Conservation (phyloP, 2,329 filamentous ascomycete species). For the Fusarium coicis region DNA sequence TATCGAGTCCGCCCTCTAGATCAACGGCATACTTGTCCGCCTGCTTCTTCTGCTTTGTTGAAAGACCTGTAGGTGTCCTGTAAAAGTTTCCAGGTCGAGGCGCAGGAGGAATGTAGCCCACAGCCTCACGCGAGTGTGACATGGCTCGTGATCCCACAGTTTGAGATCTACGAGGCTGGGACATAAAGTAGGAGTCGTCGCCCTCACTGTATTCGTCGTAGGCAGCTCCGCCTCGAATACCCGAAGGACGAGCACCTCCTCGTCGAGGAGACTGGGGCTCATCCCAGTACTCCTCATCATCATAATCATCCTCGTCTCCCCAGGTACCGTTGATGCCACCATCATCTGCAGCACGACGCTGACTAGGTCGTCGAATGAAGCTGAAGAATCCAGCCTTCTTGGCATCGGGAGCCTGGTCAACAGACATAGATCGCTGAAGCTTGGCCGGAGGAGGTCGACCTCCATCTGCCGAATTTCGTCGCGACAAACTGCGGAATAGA, state of each 20-base stretch:
- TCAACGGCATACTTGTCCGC: conserved; percentile 71
- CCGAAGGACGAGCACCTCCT: conserved; percentile 41
- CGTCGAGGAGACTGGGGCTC: conserved; percentile 33
- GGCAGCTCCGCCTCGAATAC: conserved; percentile 55
- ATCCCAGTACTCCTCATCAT: conserved; percentile 44
- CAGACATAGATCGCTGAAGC: conserved; percentile 69
- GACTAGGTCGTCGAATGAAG: conserved; percentile 55
- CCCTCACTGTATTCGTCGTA: conserved; percentile 63
- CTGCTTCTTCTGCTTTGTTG: conserved; percentile 68
- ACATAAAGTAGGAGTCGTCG: conserved; percentile 68
- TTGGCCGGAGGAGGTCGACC: conserved; percentile 49
- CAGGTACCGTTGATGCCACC: conserved; percentile 67
- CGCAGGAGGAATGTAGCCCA: conserved; percentile 38
- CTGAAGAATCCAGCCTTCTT: conserved; percentile 56
- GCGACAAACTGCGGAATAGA: conserved; percentile 58
- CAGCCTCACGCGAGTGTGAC: conserved; percentile 41
- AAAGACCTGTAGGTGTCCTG: conserved; percentile 76
- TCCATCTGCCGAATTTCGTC: conserved; percentile 48
- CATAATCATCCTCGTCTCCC: conserved; percentile 54
- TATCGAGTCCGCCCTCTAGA: conserved; percentile 84
- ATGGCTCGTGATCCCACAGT: conserved; percentile 46
- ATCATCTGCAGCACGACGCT: conserved; percentile 55
- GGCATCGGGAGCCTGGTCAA: conserved; percentile 63
- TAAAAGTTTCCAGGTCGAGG: conserved; percentile 62
- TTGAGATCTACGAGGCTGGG: conserved; percentile 49